Evolutionary conservation across 352 stramenopile genomes (phyloP).

Genomic region (Pythium insidiosum): DNA sequence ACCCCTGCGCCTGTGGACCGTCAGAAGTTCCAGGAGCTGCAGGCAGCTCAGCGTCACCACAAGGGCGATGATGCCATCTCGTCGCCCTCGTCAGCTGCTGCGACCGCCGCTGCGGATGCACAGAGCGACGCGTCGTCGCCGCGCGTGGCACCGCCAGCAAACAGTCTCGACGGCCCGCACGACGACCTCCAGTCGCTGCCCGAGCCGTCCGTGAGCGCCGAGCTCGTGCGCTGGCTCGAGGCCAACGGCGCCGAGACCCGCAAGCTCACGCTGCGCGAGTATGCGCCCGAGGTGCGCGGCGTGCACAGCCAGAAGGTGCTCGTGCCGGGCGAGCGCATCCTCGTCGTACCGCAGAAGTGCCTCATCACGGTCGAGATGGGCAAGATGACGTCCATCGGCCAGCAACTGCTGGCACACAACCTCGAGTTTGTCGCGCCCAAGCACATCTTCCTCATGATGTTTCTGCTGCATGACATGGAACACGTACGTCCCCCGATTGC

Average conservation of each 20-base stretch:
- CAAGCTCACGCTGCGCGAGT: slow-evolving; percentile 80
- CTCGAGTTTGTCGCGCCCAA: slow-evolving; percentile 98
- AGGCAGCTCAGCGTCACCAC: slow-evolving; percentile 3
- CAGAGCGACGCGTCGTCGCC: slow-evolving; percentile 2
- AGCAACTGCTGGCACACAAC: slow-evolving; percentile 88
- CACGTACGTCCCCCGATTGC: slow-evolving; percentile 28
- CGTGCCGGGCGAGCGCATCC: slow-evolving; percentile 78
- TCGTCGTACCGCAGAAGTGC: slow-evolving; percentile 92
- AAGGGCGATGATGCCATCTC: slow-evolving; percentile 1
- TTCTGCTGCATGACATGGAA: slow-evolving; percentile 96
- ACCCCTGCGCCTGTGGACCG: slow-evolving; percentile 14
- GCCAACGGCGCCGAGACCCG: slow-evolving; percentile 58
- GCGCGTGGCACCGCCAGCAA: slow-evolving; percentile 8
- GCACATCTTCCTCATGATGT: slow-evolving; percentile 99
- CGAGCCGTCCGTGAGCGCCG: slow-evolving; percentile 13
- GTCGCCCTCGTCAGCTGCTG: slow-evolving; percentile 8
- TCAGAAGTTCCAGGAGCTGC: slow-evolving; percentile 31
- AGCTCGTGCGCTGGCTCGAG: slow-evolving; percentile 76
- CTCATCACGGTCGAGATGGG: slow-evolving; percentile 99
- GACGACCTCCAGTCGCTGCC: too few relatives aligned
- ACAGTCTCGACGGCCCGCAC: slow-evolving; percentile 43
- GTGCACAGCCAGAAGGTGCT: slow-evolving; percentile 88
- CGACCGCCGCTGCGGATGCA: slow-evolving; percentile 4
- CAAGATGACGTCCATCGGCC: slow-evolving; percentile 93
- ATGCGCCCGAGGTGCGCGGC: slow-evolving; percentile 89